Base-by-base conservation (phyloP, 371 early-diverging fungal genomes). In the Rhizopus delemar region DNA sequence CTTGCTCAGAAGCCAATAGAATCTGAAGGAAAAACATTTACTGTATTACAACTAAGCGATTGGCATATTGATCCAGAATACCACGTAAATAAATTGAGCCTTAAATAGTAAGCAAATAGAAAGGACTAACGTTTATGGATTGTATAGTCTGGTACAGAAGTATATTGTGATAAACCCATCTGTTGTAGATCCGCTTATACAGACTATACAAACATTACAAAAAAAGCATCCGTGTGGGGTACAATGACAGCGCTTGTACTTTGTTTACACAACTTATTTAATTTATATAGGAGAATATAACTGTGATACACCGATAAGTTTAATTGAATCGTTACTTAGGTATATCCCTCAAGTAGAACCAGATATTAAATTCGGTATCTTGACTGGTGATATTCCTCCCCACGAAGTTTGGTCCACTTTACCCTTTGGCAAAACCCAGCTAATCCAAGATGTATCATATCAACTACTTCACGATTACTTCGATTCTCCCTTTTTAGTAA, bases 331-430 rank as follows among this genome's bases (percentile, higher is more conserved):
- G 4, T 56, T 84, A 60, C 51, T 86, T 35, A 63, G 68, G 22
- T 74, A 68, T 60, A 71, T 74, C 31, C 80, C 64, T 22, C 73
- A 56, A 16, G 73, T 60, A 9, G 70, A 68, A 33, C 72, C 81
- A 16, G 65, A 75, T n/a, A 65, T 73, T 16, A 58, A 53, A 33
- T 84, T 86, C 63, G 72, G 75, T 45, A 76, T 86, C 13, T 57
- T 86, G 51, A 83, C 85, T 3, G 87, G 87, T 29, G 87, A 86
- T 57, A 59, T 86, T 6, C 87, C 87, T 16, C 84, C 87, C 5
- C 87, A 86, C 22, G 83, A 86, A 56, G 73, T 84, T 8, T 86
- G 87, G 87, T 56, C 66, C 5, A 80, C 81, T 1, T 41, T 77
- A n/a, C 77, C 77, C 2, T 51, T 64, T n/a, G 38, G 57, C 9